Conservation (phyloP, 2,329 filamentous ascomycete species). For the Fusarium tanahbumbuense region DNA sequence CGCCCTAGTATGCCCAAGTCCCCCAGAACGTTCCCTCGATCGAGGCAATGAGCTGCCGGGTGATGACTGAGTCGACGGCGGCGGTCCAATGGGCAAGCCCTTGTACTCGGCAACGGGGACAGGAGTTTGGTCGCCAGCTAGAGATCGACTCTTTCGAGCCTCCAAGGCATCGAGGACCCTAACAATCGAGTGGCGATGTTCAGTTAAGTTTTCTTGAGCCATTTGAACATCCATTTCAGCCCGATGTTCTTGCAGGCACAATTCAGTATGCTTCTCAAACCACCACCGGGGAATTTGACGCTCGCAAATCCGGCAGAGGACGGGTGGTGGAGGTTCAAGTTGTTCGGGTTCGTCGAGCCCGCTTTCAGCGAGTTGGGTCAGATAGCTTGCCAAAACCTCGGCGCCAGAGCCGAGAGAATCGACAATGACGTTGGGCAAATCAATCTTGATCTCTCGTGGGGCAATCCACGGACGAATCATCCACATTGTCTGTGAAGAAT, state of each 20-base stretch:
- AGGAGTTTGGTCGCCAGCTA: constrained; percentile 64
- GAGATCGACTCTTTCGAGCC: constrained; percentile 74
- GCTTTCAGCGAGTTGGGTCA: constrained; percentile 88
- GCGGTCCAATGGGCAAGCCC: constrained; percentile 83
- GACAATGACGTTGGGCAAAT: constrained; percentile 87
- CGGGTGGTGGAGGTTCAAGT: constrained; percentile 85
- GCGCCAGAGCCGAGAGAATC: constrained; percentile 95
- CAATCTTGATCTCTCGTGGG: constrained; percentile 93
- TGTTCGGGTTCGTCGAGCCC: constrained; percentile 79
- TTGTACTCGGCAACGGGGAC: constrained; percentile 83
- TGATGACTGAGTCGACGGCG: constrained; percentile 76
- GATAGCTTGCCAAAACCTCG: constrained; percentile 92
- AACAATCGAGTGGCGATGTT: constrained; percentile 94
- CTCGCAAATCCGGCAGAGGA: constrained; percentile 96
- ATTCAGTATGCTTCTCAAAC: constrained; percentile 99
- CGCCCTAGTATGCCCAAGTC: constrained; percentile 81
- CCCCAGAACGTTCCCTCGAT: constrained; percentile 78
- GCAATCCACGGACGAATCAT: constrained; percentile 94
- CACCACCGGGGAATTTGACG: constrained; percentile 98
- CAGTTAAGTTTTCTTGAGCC: constrained; percentile 89
- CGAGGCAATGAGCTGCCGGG: constrained; percentile 78
- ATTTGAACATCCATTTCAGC: constrained; percentile 99
- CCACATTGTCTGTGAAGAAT: constrained; percentile 86
- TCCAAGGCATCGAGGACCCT: constrained; percentile 94
- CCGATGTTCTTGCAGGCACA: constrained; percentile 94